Evolutionary conservation across 495 filamentous ascomycete species (phyloP).

Genomic region (Hypoxylon perforatum): DNA sequence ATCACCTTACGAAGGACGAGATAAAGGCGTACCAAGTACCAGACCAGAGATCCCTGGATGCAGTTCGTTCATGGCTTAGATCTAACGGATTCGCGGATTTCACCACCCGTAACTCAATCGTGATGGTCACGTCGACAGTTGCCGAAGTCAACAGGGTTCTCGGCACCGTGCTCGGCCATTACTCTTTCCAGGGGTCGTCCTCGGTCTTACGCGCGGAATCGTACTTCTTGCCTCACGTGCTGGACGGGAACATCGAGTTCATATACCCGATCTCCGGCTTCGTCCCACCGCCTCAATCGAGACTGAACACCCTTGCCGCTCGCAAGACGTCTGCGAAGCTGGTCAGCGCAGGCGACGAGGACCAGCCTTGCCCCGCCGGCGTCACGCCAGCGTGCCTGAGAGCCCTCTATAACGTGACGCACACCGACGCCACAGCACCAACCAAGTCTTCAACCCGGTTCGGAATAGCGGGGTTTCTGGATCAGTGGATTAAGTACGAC

Average conservation of each 20-base stretch:
- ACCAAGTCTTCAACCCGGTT: slow-evolving; percentile 51
- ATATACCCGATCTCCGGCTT: slow-evolving; percentile 57
- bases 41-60: slow-evolving; percentile 19
- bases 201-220: slow-evolving; percentile 47
- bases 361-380: slow-evolving; percentile 43
- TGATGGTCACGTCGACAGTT: slow-evolving; percentile 51
- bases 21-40: slow-evolving; percentile 45
- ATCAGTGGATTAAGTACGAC: slow-evolving; percentile 70
- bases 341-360: slow-evolving; percentile 3
- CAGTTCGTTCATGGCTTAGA: slow-evolving; percentile 51
- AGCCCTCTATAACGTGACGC: slow-evolving; percentile 55
- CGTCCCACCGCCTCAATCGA: slow-evolving; percentile 44
- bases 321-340: slow-evolving; percentile 15
- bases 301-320: slow-evolving; percentile 1
- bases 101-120: slow-evolving; percentile 41
- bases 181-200: slow-evolving; percentile 43
- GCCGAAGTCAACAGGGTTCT: slow-evolving; percentile 49
- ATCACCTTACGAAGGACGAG: slow-evolving; percentile 48
- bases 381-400: slow-evolving; percentile 52
- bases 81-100: slow-evolving; percentile 44
- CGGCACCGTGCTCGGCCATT: slow-evolving; percentile 50
- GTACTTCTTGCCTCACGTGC: slow-evolving; percentile 60
- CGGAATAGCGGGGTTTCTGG: slow-evolving; percentile 76
- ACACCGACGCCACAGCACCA: slow-evolving; percentile 31
- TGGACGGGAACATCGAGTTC: slow-evolving; percentile 55